Percentiles rank a stretch among this genome's conserved stretches.
Conservation (phyloP, 1,284 basidiomycete species). For the Microbotryum silenes-acaulis region DNA sequence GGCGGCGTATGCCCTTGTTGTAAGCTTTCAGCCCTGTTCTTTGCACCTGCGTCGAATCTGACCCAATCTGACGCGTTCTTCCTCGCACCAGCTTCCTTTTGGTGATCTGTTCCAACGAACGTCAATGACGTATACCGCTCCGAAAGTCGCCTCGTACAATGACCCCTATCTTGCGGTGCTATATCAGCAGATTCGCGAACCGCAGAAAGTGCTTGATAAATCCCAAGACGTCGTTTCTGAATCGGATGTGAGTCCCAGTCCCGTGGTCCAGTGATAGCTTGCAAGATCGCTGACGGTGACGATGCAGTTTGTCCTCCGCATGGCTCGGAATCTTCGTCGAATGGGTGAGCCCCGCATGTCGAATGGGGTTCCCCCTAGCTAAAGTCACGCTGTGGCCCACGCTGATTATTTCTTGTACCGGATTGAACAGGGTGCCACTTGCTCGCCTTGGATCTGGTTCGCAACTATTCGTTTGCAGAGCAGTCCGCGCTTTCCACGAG, state of each 20-base stretch:
- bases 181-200: slow-evolving; percentile 83
- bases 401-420: slow-evolving; percentile 11
- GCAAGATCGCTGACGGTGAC: not conserved
- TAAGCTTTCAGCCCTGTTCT: slow-evolving; percentile 42
- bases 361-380: not conserved
- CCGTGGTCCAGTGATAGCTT: too few relatives aligned
- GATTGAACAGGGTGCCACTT: slow-evolving; percentile 70
- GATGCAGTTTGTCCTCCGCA: slow-evolving; percentile 69
- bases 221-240: slow-evolving; percentile 83
- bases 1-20: slow-evolving; percentile 72
- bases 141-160: slow-evolving; percentile 44
- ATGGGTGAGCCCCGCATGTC: slow-evolving; percentile 59
- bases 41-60: not conserved
- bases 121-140: slow-evolving; percentile 5
- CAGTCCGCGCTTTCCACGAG: too few relatives aligned
- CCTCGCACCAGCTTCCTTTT: not conserved
- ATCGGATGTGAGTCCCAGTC: slow-evolving; percentile 53
- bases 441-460: slow-evolving; percentile 74
- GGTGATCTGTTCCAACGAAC: slow-evolving; percentile 9
- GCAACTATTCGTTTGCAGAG: slow-evolving; percentile 30
- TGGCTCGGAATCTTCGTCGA: slow-evolving; percentile 77
- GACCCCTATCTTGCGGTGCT: slow-evolving; percentile 82
- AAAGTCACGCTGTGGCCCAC: not conserved
- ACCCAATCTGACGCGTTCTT: not conserved
- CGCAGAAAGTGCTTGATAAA: slow-evolving; percentile 82